These are phyloP conservation scores for Sporobolomyces pararoseus DNA, from an alignment of 768 basidiomycete species.

Conservation along the genomic window DNA sequence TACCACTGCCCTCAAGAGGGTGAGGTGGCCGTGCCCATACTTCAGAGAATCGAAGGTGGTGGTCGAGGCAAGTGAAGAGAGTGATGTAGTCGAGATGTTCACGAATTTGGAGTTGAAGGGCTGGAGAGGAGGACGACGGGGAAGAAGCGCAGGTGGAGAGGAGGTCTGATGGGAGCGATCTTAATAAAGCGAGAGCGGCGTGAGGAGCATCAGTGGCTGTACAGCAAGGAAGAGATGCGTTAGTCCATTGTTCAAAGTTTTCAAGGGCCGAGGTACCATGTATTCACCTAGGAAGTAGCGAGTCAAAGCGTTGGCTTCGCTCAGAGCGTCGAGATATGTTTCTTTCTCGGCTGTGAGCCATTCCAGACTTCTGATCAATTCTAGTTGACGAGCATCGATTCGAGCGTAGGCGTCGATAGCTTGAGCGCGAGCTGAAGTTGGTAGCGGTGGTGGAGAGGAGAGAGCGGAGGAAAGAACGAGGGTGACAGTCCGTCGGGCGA, in stretches of 20 bases:
- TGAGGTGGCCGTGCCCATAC: slow-evolving; percentile 35
- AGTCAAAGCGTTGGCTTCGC: slow-evolving; percentile 80
- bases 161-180: slow-evolving; percentile 28
- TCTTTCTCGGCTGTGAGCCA: slow-evolving; percentile 78
- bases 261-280: neutral
- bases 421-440: neutral
- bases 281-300: slow-evolving; percentile 80
- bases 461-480: slow-evolving; percentile 49
- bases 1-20: neutral
- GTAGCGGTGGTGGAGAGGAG: slow-evolving; percentile 1
- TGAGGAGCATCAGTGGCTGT: slow-evolving; percentile 20
- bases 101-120: slow-evolving; percentile 32
- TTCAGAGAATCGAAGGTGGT: slow-evolving; percentile 36
- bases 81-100: slow-evolving; percentile 73
- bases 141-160: slow-evolving; percentile 13
- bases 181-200: slow-evolving; percentile 32
- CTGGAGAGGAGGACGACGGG: slow-evolving; percentile 16
- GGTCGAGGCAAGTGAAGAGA: slow-evolving; percentile 68
- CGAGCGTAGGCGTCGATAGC: slow-evolving; percentile 23
- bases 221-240: too few species aligned
- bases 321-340: slow-evolving; percentile 73
- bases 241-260: too few species aligned
- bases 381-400: slow-evolving; percentile 44
- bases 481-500: slow-evolving; percentile 76
- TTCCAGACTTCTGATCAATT: slow-evolving; percentile 81